Evolutionary conservation across 306 rosid genomes (phyloP).

Genomic region (Sophora flavescens): DNA sequence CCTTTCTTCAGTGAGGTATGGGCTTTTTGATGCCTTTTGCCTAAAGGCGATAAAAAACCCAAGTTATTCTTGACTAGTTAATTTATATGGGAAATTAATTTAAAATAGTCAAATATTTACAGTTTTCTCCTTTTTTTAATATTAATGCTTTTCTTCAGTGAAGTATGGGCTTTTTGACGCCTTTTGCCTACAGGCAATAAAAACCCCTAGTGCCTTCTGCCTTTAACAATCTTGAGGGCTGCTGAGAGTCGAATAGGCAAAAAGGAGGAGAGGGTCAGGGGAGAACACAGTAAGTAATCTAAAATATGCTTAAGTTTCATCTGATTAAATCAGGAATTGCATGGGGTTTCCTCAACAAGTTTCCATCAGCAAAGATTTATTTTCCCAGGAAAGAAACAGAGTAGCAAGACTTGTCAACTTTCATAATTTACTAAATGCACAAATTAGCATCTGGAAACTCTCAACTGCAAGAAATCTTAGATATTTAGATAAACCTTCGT

Average conservation of each 20-base stretch:
- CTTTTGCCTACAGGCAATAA: background rate
- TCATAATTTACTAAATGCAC: background rate
- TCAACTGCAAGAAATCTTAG: background rate
- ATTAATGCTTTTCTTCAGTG: background rate
- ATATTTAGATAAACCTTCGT: background rate
- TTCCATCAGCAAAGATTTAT: slow-evolving; percentile 1
- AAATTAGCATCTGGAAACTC: slow-evolving; percentile 2
- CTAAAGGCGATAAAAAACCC: too few species aligned
- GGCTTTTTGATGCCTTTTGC: too few species aligned
- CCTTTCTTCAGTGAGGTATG: too few species aligned
- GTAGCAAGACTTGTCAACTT: background rate
- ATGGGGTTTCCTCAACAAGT: background rate
- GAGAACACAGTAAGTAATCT: background rate
- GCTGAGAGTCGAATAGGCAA: background rate
- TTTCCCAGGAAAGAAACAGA: background rate
- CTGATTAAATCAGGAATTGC: slow-evolving; percentile 12
- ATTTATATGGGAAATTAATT: background rate
- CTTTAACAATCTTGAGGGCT: background rate
- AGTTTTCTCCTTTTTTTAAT: background rate
- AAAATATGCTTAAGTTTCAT: slow-evolving; percentile 1
- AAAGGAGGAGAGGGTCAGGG: background rate
- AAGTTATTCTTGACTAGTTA: background rate
- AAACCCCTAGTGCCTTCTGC: background rate
- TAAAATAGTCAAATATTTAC: slow-evolving; percentile 4
- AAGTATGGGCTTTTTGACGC: background rate